Base-by-base conservation (phyloP, 441 rosid genomes). In the Adansonia rubrostipa region DNA sequence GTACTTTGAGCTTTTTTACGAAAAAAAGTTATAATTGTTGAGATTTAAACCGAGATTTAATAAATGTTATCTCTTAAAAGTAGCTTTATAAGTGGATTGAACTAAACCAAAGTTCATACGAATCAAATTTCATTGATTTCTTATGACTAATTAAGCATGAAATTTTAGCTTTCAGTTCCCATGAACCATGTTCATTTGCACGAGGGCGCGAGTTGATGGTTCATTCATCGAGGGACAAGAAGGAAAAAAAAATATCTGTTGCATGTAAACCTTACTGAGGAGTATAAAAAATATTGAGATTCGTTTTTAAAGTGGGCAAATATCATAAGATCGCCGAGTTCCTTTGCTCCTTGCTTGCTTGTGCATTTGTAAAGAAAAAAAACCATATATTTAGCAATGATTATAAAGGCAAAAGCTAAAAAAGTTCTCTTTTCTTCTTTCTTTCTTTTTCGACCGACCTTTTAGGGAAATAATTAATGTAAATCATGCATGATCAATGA, bases 401-500 rank as follows among this genome's bases (percentile, higher is more conserved):
- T 70, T 50, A 24, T 24, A 50, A 24, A 70, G 45, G 74, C 44
- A 24, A 48, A 70, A 24, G 20, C 20, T 48, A 14, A 14, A 70
- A 13, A 14, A 54, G 33, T 13, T 6, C 36, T 20, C 1, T 44
- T 9, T 40, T 65, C 33, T 33, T 33, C 42, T n/a, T 22, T 13
- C 42, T 65, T 65, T 65, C 36, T 33, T 33, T 33, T 33, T 36
- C 11, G 19, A 51, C 40, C 73, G 9, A 19, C 22, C 13, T 47
- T 57, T 47, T 11, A 10, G 57, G 51, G 24, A 48, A 69, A 20
- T 33, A 33, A 14, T 33, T 69, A 69, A 50, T 50, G 73, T 42
- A 24, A 48, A 70, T 70, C 58, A 70, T 13, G 74, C 53, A 67
- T 9, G 72, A 19, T 5, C 36, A 47, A 69, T 20, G 6, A 51